Base-by-base conservation (phyloP, 1,284 basidiomycete species). In the Cutaneotrichosporon sp. region DNA sequence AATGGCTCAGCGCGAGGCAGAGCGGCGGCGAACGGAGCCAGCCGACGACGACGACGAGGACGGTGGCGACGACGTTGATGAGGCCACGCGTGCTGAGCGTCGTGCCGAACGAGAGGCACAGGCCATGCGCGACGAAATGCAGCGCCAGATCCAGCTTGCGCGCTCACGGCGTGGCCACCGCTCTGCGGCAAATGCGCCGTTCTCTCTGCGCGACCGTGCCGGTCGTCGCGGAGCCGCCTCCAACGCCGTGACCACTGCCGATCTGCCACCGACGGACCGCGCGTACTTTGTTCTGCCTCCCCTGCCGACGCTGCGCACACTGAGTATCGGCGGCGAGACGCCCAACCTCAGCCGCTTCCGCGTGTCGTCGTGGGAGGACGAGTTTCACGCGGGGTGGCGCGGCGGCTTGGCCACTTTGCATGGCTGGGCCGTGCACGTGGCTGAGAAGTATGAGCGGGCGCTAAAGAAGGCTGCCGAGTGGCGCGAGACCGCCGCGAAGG, bases 251-350 rank as follows among this genome's bases (percentile, higher is more conserved):
- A 54, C 61, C 8, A 41, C 59, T 2, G 51, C 50, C 20, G 56
- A 56, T 35, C 55, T 74, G 2, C 65, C 69, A 1, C 65, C 73
- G 9, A 45, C 60, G 2, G 65, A 74, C 48, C 58, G 59, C 8
- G 53, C 72, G 14, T 67, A 68, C 54, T 63, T 75, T 53, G 72
- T 77, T 21, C 60, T 77, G 8, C 74, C 76, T 0, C 62, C 73
- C 7, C 54, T 74, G 7, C 74, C 76, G 0, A 63, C 59, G 1
- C 61, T 77, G 22, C 64, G 65, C 44, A 65, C 70, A 1, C 47
- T 77, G 8, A 67, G 62, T 8, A 66, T 76, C 18, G 76, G 76
- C 38, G 76, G 75, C 1, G 74, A 75, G 52, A 70, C 68, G 9
- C 63, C 67, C 4, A 44, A 46, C 4, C 35, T 76, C 2, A 37